Conservation (phyloP, 352 stramenopile species). For the Globisporangium orthogonon region DNA sequence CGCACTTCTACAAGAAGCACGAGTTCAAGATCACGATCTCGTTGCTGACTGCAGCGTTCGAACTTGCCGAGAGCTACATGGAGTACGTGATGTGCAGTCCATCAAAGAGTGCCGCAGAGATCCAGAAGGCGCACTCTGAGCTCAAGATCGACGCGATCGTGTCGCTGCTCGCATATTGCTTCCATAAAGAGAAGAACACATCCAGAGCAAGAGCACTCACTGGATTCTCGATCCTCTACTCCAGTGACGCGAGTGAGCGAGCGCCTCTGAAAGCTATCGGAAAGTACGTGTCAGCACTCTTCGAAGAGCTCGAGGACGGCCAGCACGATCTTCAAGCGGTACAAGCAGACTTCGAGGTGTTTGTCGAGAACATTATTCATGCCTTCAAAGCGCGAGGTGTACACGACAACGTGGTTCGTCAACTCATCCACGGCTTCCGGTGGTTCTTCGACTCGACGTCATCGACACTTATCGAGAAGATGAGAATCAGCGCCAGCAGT, state of each 20-base stretch:
- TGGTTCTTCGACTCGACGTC: conserved; percentile 22
- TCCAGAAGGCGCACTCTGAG: conserved; percentile 32
- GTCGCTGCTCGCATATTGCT: conserved; percentile 54
- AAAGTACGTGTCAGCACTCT: conserved; percentile 41
- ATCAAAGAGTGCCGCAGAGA: conserved; percentile 14
- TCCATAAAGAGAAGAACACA: conserved; percentile 25
- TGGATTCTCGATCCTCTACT: conserved; percentile 53
- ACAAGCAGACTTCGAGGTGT: conserved; percentile 18
- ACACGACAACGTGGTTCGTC: conserved; percentile 13
- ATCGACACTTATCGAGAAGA: conserved; percentile 16
- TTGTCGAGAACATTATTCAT: conserved; percentile 30
- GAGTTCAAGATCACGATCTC: conserved; percentile 32
- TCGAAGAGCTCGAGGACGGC: conserved; percentile 28
- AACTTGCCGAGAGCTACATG: conserved; percentile 45
- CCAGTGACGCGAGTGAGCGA: conserved; percentile 18
- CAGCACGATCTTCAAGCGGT: conserved; percentile 1
- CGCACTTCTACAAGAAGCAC: conserved; percentile 39
- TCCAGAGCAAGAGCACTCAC: conserved; percentile 27
- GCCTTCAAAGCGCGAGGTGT: conserved; percentile 30
- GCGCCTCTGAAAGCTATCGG: conserved; percentile 24
- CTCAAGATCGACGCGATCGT: conserved; percentile 55
- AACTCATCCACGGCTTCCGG: conserved; percentile 26
- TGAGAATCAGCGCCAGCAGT: conserved; percentile 11
- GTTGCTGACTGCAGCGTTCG: conserved; percentile 37
- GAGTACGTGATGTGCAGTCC: conserved; percentile 60